Evolutionary conservation across 1,139 yeast species (phyloP), one percentile per base, ranked within the genome.

Genomic region (Nadsonia commutata): DNA sequence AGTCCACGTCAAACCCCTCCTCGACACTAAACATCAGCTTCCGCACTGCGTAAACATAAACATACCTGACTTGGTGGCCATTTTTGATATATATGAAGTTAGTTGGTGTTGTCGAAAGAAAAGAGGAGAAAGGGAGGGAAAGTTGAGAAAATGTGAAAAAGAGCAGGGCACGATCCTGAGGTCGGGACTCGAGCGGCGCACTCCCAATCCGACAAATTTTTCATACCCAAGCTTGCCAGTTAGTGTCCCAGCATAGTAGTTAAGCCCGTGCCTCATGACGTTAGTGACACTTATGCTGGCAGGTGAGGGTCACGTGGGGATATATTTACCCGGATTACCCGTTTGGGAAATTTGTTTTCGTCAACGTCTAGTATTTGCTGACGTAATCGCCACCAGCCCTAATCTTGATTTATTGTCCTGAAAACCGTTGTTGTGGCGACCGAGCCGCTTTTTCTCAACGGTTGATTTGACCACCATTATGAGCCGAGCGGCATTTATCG

Each of bases 31-130:
- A n/a, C n/a, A n/a, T n/a, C n/a, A n/a, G n/a, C n/a, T n/a, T n/a
- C n/a, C n/a, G n/a, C n/a, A n/a, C n/a, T 9, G 33, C 9, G 9
- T 27, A 27, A 6, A 27, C n/a, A 4, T 27, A 27, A 27, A 42
- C 44, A 38, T 42, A 42, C 44, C 44, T 36, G 44, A 33, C 44
- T 42, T 42, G 39, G 44, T 42, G 36, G 44, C 44, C 44, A 42
- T 42, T 42, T 42, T 42, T 38, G 44, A 38, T 42, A 42, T 18
- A 33, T 42, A 17, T 20, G 11, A 19, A 38, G 39, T 39, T 39
- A 39, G 36, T 40, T 42, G 41, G 41, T 38, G 39, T n/a, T 21
- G 31, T 18, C 39, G 39, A 42, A 38, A 38, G 44, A 39, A 42
- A 42, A 40, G 39, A 33, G 19, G 39, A 40, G 41, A 36, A 42